Base-by-base conservation (phyloP, 2,329 filamentous ascomycete species). In the Metarhizium album region DNA sequence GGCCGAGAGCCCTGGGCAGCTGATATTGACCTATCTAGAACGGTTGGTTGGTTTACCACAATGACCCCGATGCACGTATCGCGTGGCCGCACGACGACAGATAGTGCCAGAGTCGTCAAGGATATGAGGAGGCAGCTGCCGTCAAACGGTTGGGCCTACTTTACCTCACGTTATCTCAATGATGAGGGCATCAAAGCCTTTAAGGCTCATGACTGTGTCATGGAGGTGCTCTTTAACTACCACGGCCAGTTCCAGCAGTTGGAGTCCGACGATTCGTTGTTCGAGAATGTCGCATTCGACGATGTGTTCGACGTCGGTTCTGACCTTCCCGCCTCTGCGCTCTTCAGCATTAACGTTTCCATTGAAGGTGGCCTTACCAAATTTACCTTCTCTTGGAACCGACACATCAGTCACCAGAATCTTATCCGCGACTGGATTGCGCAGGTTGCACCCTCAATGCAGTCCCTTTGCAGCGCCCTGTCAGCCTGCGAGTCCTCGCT, bases 11-110 rank as follows among this genome's bases (percentile, higher is more conserved):
- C 62, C 1, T 64, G 60, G 61, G 55, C 59, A 40, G 38, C 55
- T 4, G 23, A 45, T 2, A 52, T 66, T 9, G 63, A 69, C 49
- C 48, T 66, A 2, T 61, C 64, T 6, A 47, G 59, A 20, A 70
- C 66, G 1, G 64, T 69, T 1, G 68, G 67, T 6, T 70, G 67
- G 67, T 70, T 69, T 51, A 68, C 67, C 1, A 64, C 62, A 1
- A 55, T 69, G 27, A 59, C 48, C 2, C 48, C 48, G 23, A 46
- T 50, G 16, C 33, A 50, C 24, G 13, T 50, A 31, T 46, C 42
- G 9, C 29, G 48, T 16, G 48, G 42, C 7, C 35, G 40, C n/a
- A 13, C 31, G 2, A 46, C 6, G 22, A 38, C 11, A 9, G 29
- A 46, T 16, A 50, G n/a, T 42, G 31, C 42, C 13, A 37, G 35